Conservation (phyloP, 306 rosid species). For the Glycine soja region DNA sequence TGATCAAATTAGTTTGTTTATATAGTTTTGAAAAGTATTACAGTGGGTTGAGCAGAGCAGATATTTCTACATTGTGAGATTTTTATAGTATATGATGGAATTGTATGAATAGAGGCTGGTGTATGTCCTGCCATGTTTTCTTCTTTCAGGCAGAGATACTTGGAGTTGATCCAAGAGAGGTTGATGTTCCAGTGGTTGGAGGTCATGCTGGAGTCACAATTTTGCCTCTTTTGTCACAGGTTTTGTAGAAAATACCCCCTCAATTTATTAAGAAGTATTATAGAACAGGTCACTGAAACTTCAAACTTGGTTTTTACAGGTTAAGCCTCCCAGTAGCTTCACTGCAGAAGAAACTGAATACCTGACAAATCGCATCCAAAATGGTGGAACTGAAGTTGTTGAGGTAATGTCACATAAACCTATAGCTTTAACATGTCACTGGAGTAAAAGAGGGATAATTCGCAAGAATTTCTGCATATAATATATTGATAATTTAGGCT, state of each 20-base stretch:
- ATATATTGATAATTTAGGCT: constrained; percentile 4
- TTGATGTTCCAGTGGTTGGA: constrained; percentile 96
- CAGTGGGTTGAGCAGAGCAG: neutral
- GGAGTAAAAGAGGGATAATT: constrained; percentile 33
- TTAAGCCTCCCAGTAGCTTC: constrained; percentile 91
- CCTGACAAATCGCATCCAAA: constrained; percentile 93
- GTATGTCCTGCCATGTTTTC: constrained; percentile 28
- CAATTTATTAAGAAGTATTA: neutral
- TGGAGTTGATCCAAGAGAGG: constrained; percentile 92
- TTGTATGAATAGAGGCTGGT: constrained; percentile 24
- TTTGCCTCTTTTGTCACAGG: constrained; percentile 97
- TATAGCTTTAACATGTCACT: constrained; percentile 3
- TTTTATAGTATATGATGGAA: neutral
- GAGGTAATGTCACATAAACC: constrained; percentile 61
- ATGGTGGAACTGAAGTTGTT: constrained; percentile 99
- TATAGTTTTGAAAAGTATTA: neutral
- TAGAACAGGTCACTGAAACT: constrained; percentile 11
- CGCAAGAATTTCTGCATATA: constrained; percentile 8
- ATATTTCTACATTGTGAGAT: constrained; percentile 22
- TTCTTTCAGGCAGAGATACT: constrained; percentile 85
- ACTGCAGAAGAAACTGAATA: constrained; percentile 72
- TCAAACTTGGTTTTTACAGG: constrained; percentile 58
- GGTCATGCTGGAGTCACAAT: constrained; percentile 97
- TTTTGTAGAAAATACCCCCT: constrained; percentile 41
- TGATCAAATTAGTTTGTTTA: neutral